Evolutionary conservation across 768 basidiomycete genomes (phyloP), one percentile per base, ranked within the genome.

Genomic region (Tricholoma flavovirens): DNA sequence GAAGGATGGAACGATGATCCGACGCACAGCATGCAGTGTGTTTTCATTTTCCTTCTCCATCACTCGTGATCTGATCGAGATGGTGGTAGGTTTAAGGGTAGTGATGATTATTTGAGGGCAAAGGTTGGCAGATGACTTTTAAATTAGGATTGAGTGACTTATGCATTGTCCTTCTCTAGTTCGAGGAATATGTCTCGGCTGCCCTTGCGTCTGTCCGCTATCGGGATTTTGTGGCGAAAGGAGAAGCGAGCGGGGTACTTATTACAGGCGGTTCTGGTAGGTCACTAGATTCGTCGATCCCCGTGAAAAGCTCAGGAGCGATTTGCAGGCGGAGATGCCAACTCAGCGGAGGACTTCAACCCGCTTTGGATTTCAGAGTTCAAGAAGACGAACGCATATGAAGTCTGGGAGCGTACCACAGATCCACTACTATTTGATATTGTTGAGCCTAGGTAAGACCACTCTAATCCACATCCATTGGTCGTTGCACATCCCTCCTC

Each of bases 341-440:
- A 75, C 60, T 77, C 85, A 2, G 66, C 78, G 4, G 83, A 87
- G 56, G 90, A 95, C 63, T 99, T 97, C 73, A 94, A 90, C 61
- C 83, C 87, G 12, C 66, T 86, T 1, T 99, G 94, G 91, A 81
- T 98, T 22, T 74, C 83, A 1, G 92, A 93, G 63, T 97, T 98
- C 73, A 89, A 83, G 70, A 80, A 78, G 61, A 95, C 96, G 24
- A 83, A 87, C 61, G 93, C 94, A 0, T 95, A 85, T 68, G 84
- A 88, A 53, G 83, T 92, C 3, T 99, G 97, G 97, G 84, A 98
- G 50, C 76, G 82, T 45, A 82, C 85, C 38, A 98, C 97, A 1
- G 97, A 99, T 69, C 88, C 93, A 1, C 75, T 93, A 59, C 72
- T 98, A 10, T 99, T 99, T 66, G 97, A 99, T 67, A 90, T 98